Conservation (phyloP, 352 stramenopile species). For the Globisporangium paddicum region DNA sequence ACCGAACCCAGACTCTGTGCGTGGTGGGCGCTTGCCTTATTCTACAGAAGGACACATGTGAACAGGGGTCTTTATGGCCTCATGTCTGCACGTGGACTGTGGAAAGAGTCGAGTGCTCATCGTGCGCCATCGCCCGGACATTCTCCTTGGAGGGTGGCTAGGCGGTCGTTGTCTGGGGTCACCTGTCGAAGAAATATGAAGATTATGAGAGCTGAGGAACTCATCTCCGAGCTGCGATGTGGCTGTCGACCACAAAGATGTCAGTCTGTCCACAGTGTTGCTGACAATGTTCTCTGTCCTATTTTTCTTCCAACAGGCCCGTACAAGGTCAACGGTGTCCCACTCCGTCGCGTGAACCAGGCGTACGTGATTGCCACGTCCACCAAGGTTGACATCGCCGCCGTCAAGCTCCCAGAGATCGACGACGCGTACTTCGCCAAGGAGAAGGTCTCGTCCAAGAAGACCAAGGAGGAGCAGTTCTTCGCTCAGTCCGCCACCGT, state of each 20-base stretch:
- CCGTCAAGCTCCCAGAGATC: constrained; percentile 91
- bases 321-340: constrained; percentile 99
- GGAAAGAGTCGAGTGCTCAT: background rate
- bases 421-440: constrained; percentile 98
- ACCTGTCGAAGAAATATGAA: constrained; percentile 52
- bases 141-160: constrained; percentile 6
- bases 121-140: background rate
- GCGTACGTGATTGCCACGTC: constrained; percentile 98
- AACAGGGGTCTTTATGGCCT: constrained; percentile 1
- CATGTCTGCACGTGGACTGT: constrained; percentile 10
- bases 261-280: background rate
- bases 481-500: constrained; percentile 90
- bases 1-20: constrained; percentile 14
- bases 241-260: background rate
- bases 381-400: constrained; percentile 94
- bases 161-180: constrained; percentile 9
- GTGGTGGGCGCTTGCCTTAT: background rate
- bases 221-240: background rate
- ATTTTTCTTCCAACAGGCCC: constrained; percentile 67
- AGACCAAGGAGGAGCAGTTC: constrained; percentile 96
- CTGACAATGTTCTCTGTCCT: background rate
- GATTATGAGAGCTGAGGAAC: constrained; percentile 91
- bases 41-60: constrained; percentile 9
- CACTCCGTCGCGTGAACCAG: constrained; percentile 97
- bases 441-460: constrained; percentile 85